phyloP scores from a whole-genome alignment of 768 basidiomycete species.

The Leccinum variicolor region DNA sequence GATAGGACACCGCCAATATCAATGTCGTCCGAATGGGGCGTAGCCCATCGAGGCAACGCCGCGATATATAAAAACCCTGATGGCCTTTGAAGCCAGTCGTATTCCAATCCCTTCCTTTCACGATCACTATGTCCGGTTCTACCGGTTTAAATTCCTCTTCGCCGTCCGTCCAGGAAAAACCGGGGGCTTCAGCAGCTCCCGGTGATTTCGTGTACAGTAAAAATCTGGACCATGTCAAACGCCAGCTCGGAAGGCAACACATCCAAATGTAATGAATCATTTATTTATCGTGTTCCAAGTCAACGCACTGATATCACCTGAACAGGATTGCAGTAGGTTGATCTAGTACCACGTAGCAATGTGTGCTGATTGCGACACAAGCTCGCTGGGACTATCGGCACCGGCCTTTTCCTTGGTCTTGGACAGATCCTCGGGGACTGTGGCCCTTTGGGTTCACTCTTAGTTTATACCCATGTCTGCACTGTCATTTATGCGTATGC shows the following conservation, averaged over 20 bases:
- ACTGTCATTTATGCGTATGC: constrained; percentile 29
- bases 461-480: constrained; percentile 27
- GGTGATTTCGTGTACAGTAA: constrained; percentile 14
- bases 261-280: constrained; percentile 16
- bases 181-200: neutral
- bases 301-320: neutral
- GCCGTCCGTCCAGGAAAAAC: neutral
- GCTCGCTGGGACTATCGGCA: constrained; percentile 30
- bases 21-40: no score
- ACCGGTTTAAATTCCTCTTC: neutral
- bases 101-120: neutral
- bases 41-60: neutral
- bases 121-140: neutral
- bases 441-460: constrained; percentile 28
- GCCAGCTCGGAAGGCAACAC: constrained; percentile 18
- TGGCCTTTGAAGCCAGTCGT: neutral
- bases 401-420: constrained; percentile 31
- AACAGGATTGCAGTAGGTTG: constrained; percentile 20
- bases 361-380: constrained; percentile 4
- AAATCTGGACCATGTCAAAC: constrained; percentile 17
- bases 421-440: constrained; percentile 25
- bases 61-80: neutral
- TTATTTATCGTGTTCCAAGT: neutral
- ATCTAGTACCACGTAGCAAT: neutral
- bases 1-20: no score